Conservation (phyloP, 495 filamentous ascomycete genomes). For the Hamigera avellanea region DNA sequence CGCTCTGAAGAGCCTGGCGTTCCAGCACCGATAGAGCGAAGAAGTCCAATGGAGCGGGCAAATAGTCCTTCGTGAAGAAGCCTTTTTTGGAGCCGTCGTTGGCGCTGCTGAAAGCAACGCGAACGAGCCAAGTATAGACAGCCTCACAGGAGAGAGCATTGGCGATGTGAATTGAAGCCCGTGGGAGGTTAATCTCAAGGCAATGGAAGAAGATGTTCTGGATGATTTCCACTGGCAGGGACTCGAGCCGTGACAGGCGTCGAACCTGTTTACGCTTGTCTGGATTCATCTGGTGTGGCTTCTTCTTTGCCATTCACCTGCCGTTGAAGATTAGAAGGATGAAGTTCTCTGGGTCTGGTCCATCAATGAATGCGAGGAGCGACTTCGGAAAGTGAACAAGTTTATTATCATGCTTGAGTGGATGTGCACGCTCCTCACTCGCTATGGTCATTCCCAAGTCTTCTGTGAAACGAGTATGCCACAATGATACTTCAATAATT, state of each 20-base stretch:
- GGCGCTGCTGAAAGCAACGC: conserved; percentile 27
- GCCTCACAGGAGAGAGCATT: conserved; percentile 21
- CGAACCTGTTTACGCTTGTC: conserved; percentile 1
- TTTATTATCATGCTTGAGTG: too few relatives aligned
- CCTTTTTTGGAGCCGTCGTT: conserved; percentile 17
- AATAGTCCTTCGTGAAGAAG: conserved; percentile 27
- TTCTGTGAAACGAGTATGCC: too few relatives aligned
- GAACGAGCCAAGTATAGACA: conserved; percentile 34
- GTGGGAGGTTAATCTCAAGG: conserved; percentile 39
- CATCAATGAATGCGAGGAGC: too few relatives aligned
- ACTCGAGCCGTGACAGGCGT: conserved; percentile 30
- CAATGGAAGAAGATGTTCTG: conserved; percentile 39
- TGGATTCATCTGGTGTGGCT: neutral
- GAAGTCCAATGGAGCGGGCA: conserved; percentile 24
- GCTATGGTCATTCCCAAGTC: too few relatives aligned
- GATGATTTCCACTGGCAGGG: conserved; percentile 40
- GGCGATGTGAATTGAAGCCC: conserved; percentile 25
- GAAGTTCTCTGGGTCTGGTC: too few relatives aligned
- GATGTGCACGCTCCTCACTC: too few relatives aligned
- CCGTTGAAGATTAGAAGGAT: neutral
- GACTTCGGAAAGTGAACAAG: too few relatives aligned
- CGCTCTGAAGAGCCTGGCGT: conserved; percentile 17
- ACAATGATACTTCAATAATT: too few relatives aligned
- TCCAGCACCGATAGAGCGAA: conserved; percentile 14
- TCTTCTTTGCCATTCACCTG: too few relatives aligned